Base-by-base conservation (phyloP, 257 asterid species). In the Penstemon davidsonii region DNA sequence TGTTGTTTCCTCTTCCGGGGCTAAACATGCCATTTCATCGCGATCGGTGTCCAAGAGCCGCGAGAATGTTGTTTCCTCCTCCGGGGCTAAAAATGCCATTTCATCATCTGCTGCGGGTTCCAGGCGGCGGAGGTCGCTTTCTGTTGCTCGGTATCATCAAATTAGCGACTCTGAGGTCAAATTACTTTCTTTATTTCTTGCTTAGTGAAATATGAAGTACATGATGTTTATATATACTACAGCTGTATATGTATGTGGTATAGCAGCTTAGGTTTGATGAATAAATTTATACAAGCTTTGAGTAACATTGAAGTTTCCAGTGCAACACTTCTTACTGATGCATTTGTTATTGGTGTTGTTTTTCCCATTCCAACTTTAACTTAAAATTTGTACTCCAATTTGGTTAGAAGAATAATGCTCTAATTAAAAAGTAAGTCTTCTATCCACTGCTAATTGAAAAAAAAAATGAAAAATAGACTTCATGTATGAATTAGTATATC, bases 31-130 rank as follows among this genome's bases (percentile, higher is more conserved):
- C 11, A 51, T 43, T 73, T 73, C 82, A 0, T 71, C 73, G 33
- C 33, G 33, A 64, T 91, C 96, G 4, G 92, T 83, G 41, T 89
- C 96, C 7, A 85, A 88, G 80, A 59, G 58, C 7, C 79, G 80
- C 13, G 59, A 64, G 43, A 81, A 55, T 56, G 80, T 67, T 67
- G 75, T 6, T 8, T 19, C 58, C 56, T 64, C 82, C 56, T 64
- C 76, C 13, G 66, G 67, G 53, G 82, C 70, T 18, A 76, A 80
- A 42, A 54, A 25, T 36, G 80, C 62, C 11, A 51, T 43, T 73
- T 73, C 82, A 0, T 71, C 73, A 2, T 33, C 75, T 15, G 89
- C 69, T 33, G 83, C 71, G 2, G 81, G 69, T 76, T 79, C 84
- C 8, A 18, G 55, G 25, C 43, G 67, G 43, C 38, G 67, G 42